Base-by-base conservation (phyloP, 108 stramenopile genomes). In the Conticribra weissflogii region DNA sequence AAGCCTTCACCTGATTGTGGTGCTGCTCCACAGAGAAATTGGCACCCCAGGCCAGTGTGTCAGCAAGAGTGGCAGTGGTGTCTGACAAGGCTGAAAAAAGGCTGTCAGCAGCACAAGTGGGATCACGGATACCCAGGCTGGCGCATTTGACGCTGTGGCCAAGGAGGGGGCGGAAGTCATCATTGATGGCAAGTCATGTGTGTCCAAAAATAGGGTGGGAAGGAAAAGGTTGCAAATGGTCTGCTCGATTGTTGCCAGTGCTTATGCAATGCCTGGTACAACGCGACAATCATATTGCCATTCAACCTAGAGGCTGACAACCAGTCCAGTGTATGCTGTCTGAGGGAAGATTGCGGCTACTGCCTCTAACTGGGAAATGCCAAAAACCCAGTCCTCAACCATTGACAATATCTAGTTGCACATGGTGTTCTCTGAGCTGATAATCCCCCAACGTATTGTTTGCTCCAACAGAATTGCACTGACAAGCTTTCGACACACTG, bases 201-300 rank as follows among this genome's bases (percentile, higher is more conserved):
- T 4, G 14, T 18, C 34, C 4, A 45, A 48, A 30, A 75, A 34
- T 5, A 75, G 65, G 28, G 74, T 25, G 15, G 74, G 66, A 4
- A 75, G 14, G 59, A 75, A 75, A 7, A 32, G 14, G 0, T 18
- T 5, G 19, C 30, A 12, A 0, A 75, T 36, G 22, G 57, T 66
- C 1, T 66, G 33, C 48, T 75, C 49, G 3, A 75, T 23, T 0
- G 67, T 51, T 1, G 3, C 28, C 14, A 76, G 54, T 25, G 24
- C 41, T 2, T 18, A 29, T 14, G 28, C 67, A 0, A 68, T 47
- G 23, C 56, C 67, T 2, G 74, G 32, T 0, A 31, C 59, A 3
- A 76, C 74, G 0, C 59, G 59, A 16, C 62, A 61, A 17, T 67
- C 3, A 29, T 60, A 67, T 9, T 74, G 73, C 73, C 73, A 67